These are phyloP conservation scores for Chaetothyriales sp. DNA, from an alignment of 2,329 filamentous ascomycete species.

Conservation along the genomic window DNA sequence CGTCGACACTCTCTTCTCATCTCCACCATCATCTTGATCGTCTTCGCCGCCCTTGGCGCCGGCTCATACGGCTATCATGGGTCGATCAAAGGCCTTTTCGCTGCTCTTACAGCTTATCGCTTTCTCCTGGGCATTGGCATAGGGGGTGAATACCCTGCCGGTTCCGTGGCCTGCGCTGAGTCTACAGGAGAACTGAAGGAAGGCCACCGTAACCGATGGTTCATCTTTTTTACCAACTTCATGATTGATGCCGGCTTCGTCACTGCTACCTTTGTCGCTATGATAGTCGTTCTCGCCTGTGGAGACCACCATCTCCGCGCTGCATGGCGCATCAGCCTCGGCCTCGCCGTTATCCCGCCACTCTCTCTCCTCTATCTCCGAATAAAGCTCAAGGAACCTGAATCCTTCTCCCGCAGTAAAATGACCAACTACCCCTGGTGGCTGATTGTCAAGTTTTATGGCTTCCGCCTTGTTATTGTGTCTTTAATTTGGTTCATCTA, in stretches of 20 bases:
- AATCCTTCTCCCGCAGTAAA: conserved; percentile 58
- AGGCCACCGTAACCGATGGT: conserved; percentile 80
- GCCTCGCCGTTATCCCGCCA: conserved; percentile 66
- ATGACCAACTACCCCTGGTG: conserved; percentile 48
- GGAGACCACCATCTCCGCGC: conserved; percentile 52
- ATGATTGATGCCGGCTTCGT: conserved; percentile 81
- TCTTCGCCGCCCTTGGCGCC: conserved; percentile 69
- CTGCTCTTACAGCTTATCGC: conserved; percentile 65
- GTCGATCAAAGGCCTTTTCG: conserved; percentile 56
- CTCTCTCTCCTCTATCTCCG: conserved; percentile 58
- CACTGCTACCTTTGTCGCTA: conserved; percentile 63
- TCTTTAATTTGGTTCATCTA: conserved; percentile 76
- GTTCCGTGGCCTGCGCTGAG: conserved; percentile 72
- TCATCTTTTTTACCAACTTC: conserved; percentile 77
- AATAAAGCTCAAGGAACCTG: conserved; percentile 60
- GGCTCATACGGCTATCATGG: conserved; percentile 64
- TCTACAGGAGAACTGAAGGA: conserved; percentile 66
- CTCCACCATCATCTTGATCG: conserved; percentile 68
- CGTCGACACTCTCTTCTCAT: conserved; percentile 67
- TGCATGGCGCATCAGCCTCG: conserved; percentile 72
- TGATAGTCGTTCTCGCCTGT: conserved; percentile 47
- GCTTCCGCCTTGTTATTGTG: conserved; percentile 56
- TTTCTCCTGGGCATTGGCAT: conserved; percentile 77
- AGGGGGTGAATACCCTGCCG: conserved; percentile 45
- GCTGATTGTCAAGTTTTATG: conserved; percentile 53